A percentile compares a stretch with the other conserved stretches of the same genome.
Evolutionary conservation across 2,329 filamentous ascomycete species (phyloP).

Genomic region (Beauveria brongniartii): DNA sequence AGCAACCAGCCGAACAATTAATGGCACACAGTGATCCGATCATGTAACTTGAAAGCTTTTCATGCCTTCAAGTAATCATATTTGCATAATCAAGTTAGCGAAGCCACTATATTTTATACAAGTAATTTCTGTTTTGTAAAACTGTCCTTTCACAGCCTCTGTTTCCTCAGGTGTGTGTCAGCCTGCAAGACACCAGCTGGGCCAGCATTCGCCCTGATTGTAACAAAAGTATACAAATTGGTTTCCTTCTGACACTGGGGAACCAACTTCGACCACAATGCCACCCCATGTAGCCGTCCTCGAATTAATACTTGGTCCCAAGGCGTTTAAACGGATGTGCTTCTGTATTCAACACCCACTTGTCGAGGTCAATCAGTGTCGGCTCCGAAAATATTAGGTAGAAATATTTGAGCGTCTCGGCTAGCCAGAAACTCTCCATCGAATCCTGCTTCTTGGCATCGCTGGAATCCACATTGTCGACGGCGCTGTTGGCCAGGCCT

Average conservation of each 20-base stretch:
- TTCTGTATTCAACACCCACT: conserved; percentile 56
- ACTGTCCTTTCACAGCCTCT: too few species aligned
- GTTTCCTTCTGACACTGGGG: not conserved
- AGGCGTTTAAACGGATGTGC: conserved; percentile 36
- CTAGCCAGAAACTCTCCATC: conserved; percentile 68
- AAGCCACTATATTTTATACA: not conserved
- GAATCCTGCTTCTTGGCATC: conserved; percentile 40
- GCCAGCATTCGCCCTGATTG: not conserved
- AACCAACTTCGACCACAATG: not conserved
- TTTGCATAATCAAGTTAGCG: not conserved
- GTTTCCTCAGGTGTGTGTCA: too few species aligned
- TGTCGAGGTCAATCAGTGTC: conserved; percentile 54
- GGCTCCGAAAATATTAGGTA: conserved; percentile 64
- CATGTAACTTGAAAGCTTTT: not conserved
- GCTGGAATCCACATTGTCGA: conserved; percentile 28
- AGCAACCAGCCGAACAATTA: not conserved
- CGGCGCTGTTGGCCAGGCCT: conserved; percentile 39
- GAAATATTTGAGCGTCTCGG: conserved; percentile 70
- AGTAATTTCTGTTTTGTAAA: not conserved
- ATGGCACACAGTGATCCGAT: not conserved
- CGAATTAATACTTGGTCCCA: not conserved
- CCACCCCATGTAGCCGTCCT: not conserved
- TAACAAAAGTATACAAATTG: not conserved
- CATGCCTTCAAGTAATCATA: not conserved
- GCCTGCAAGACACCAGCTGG: too few species aligned